Base-by-base conservation (phyloP, 2,329 filamentous ascomycete genomes). In the Juglanconis oblonga region DNA sequence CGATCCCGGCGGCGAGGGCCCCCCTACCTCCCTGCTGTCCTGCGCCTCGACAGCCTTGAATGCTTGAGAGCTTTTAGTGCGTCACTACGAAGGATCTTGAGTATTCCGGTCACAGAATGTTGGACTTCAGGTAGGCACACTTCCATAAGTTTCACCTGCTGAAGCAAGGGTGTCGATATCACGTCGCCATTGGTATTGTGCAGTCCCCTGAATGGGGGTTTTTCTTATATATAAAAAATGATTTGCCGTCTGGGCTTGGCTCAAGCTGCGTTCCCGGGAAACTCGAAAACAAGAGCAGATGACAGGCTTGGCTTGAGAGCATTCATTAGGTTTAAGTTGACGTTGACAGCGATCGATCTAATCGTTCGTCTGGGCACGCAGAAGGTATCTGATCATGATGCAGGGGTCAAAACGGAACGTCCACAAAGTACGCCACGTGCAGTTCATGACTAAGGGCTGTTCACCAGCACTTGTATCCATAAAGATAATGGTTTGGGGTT, bases 261-360 rank as follows among this genome's bases (percentile, higher is more conserved):
- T 14, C 24, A 24, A 24, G 24, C 10, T 42, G 11, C 10, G 10
- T 42, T 10, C n/a, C 10, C n/a, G 38, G 36, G 36, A 24, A 24
- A 24, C 24, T 24, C 38, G n/a, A 14, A 42, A 14, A 42, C 38
- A 42, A 24, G 24, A 24, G 24, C 24, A 5, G 38, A 42, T 42
- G 38, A 42, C 38, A 42, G 38, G 38, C 38, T 42, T 42, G 38
- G 38, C 38, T 42, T 68, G 67, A 71, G 70, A 69, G 57, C 57
- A 50, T 62, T 45, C 32, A 57, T 64, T 65, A 10, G 24, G 47
- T 24, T 10, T 24, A 49, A 70, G 71, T 67, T 67, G 69, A 62
- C 63, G 68, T 24, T 24, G 24, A 24, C 24, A 24, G 24, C 24
- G 24, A 24, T 24, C 24, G 24, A 24, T 24, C 24, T 24, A 2